Percentiles rank a stretch among this genome's conserved stretches.
Conservation (phyloP, 805 yeast species). For the Ascoidea tarda region DNA sequence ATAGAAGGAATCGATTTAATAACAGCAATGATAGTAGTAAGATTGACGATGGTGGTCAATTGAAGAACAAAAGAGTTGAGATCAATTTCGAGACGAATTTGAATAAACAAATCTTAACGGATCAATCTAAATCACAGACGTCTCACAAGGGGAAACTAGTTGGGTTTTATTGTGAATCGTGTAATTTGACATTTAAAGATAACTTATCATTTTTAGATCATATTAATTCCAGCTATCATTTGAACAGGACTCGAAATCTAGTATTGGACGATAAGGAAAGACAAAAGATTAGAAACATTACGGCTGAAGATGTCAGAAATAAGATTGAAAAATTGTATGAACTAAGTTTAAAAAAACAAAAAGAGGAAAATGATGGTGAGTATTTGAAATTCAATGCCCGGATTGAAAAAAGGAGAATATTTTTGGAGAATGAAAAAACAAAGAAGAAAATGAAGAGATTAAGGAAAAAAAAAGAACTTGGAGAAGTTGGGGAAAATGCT, state of each 20-base stretch:
- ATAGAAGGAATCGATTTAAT: constrained; percentile 13
- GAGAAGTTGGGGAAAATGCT: background rate
- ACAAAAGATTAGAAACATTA: constrained; percentile 2
- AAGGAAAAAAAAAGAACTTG: constrained; percentile 3
- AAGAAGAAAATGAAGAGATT: background rate
- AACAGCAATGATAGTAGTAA: constrained; percentile 9
- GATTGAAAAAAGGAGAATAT: constrained; percentile 2
- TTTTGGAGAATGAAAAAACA: background rate
- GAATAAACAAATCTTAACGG: constrained; percentile 21
- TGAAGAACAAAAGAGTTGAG: constrained; percentile 12
- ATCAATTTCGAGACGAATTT: constrained; percentile 15
- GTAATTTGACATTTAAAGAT: constrained; percentile 74
- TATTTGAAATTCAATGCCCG: constrained; percentile 6
- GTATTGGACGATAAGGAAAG: background rate
- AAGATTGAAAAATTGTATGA: constrained; percentile 4
- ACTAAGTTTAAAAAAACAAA: constrained; percentile 1
- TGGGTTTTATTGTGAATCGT: constrained; percentile 75
- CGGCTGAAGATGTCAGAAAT: constrained; percentile 6
- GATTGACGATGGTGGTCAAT: constrained; percentile 11
- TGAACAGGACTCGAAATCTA: constrained; percentile 22
- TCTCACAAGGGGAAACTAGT: constrained; percentile 42
- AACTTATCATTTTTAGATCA: constrained; percentile 74
- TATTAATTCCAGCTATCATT: constrained; percentile 61
- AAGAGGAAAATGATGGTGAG: constrained; percentile 5
- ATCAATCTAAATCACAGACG: constrained; percentile 13